Evolutionary conservation across 2,329 filamentous ascomycete species (phyloP), one percentile per base, ranked within the genome.

Genomic region (Exutisphaerella laricina): DNA sequence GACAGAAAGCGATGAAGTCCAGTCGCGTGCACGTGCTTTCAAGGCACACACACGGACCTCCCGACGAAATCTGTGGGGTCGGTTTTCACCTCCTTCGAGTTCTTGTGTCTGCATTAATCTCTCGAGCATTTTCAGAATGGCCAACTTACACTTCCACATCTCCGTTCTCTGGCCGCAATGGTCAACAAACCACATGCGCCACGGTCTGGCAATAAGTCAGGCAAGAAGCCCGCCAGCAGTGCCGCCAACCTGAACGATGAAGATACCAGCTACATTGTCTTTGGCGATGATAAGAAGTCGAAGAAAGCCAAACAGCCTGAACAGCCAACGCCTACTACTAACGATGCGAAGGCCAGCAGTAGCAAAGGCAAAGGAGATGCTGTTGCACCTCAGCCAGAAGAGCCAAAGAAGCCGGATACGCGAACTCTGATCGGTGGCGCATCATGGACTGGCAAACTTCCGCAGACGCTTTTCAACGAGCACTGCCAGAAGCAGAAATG

Each of bases 361-460:
- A 48, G 42, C 30, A 66, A 55, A 56, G 60, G 31, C 55, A 68
- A 51, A 45, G 45, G 43, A 4, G 35, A 12, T 6, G 37, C 47
- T 7, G n/a, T n/a, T n/a, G n/a, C n/a, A n/a, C n/a, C n/a, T n/a
- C 38, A 47, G 18, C 44, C 58, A 33, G 59, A 61, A 35, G 66
- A 62, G 5, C 71, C 70, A n/a, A 80, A 79, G 62, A 79, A 76
- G 55, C 77, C 78, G 29, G 73, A 78, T 36, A 77, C 75, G 16
- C 70, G 77, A 65, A 87, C 94, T 56, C 71, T 98, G 53, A 94
- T 98, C 59, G 92, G 88, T 30, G 92, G 92, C 36, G 80, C 88
- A 45, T 96, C 88, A 55, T 98, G 92, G 92, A 98, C 92, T 0
- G 92, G 92, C 29, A 98, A 98, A 65, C 71, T 98, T 22, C 92